Base-by-base conservation (phyloP, 2,329 filamentous ascomycete genomes). In the Aureobasidium sp. region DNA sequence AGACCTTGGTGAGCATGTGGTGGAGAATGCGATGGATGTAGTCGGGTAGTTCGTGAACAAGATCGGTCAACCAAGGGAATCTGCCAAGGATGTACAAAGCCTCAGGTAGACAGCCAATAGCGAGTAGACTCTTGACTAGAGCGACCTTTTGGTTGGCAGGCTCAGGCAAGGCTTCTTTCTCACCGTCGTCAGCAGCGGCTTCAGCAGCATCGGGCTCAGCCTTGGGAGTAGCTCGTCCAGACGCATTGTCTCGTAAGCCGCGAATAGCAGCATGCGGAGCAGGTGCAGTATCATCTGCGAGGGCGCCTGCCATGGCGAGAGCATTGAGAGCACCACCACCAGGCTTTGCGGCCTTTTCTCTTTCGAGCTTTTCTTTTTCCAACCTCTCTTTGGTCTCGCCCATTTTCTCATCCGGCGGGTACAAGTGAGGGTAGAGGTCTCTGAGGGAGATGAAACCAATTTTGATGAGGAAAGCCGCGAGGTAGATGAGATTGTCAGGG, bases 381-480 rank as follows among this genome's bases (percentile, higher is more conserved):
- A 89, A 85, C 66, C 86, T 84, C 44, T 85, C 81, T 65, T 84
- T 86, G 57, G 96, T 79, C 7, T 78, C 79, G 42, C 88, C 83
- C 93, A 99, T 97, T 4, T 85, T 81, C 35, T 90, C 86, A 66
- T 97, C 94, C 0, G 82, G 77, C 8, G 94, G 91, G 78, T 91
- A 95, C 0, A 99, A 82, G 72, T 99, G 94, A 17, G 91, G 87
- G 72, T 96, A 97, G 1, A 99, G 79, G 70, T 99, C 94, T 58
- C 85, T 83, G 7, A 99, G 78, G 1, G 94, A 97, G 63, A 99
- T 90, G 73, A 99, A 99, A 1, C 94, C 95, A 66, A 97, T 90
- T 76, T 99, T 99, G 76, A 99, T 92, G 33, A 99, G 83, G 37
- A 97, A 82, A 1, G 94, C 92, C 0, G 92, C 88, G 19, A 99